Conservation (phyloP, 129 eudicot genomes). For the Tagetes patula region DNA sequence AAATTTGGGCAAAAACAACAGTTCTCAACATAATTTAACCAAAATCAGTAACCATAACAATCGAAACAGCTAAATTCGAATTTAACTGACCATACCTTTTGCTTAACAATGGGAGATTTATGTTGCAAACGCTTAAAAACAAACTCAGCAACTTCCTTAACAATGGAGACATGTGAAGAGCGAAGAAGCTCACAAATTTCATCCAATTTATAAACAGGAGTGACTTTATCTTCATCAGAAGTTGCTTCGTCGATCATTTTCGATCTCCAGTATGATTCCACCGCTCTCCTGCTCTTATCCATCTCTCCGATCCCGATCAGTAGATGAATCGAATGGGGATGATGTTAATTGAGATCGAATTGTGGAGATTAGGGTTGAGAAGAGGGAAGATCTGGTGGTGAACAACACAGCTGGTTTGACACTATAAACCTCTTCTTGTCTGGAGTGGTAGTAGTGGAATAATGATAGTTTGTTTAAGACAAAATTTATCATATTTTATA, state of each 20-base stretch:
- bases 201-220: constrained; percentile 90
- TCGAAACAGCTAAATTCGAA: neutral
- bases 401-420: constrained; percentile 2
- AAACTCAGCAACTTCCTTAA: constrained; percentile 73
- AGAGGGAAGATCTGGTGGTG: neutral
- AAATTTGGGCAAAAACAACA: neutral
- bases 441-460: constrained; percentile 7
- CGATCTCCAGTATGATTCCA: constrained; percentile 97
- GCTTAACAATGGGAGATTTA: constrained; percentile 84
- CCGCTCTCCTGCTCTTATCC: constrained; percentile 98
- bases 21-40: neutral
- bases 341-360: neutral
- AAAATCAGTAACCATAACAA: neutral
- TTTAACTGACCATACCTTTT: constrained; percentile 47
- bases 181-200: constrained; percentile 90
- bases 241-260: constrained; percentile 83
- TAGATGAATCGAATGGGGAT: neutral
- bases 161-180: constrained; percentile 72
- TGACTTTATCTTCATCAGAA: constrained; percentile 89
- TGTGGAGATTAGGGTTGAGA: neutral
- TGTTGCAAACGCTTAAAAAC: constrained; percentile 79
- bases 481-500: neutral
- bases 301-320: constrained; percentile 30
- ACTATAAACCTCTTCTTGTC: neutral
- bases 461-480: neutral